Evolutionary conservation across 768 basidiomycete genomes (phyloP), one percentile per base, ranked within the genome.

Genomic region (Lactifluus rugatus): DNA sequence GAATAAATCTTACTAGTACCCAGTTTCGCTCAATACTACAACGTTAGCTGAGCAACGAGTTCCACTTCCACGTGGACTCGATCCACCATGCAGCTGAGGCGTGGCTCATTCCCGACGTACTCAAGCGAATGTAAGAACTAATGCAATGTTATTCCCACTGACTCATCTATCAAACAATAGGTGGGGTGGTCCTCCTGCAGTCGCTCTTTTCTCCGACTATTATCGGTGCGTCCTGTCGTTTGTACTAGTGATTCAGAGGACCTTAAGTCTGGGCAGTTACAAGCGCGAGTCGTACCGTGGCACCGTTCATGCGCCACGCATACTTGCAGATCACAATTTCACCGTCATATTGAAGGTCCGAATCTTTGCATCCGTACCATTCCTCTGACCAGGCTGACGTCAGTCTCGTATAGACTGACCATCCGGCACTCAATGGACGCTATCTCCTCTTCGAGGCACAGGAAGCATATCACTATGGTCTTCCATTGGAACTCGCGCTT

Each of bases 371-470:
- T 5, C 26, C 48, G 17, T 21, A 25, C 17, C 2, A 8, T 14
- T 19, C 6, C n/a, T 14, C 7, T 17, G 19, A 9, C 17, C n/a
- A 31, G 32, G 39, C 39, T 37, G 8, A 31, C 37, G 45, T 39
- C 6, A 41, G 14, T 34, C 23, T 32, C 46, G 39, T 19, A 13
- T 48, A 87, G 85, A 84, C 83, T 51, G 83, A 86, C 63, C 85
- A 87, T 63, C 80, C 84, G 1, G 75, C 71, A 2, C 64, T 83
- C 48, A 80, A 91, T 57, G 85, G 85, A 5, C 81, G 91, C 4
- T 84, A 85, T 70, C 76, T 95, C 10, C 67, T 91, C 21, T 87
- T 83, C 63, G 91, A 94, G 69, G 90, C 91, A 4, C 88, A 90
- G 65, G 87, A 89, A 70, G 88, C 86, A 0, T 81, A 86, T 66